Percentiles rank a stretch among this genome's conserved stretches.
Evolutionary conservation across 2,329 filamentous ascomycete genomes (phyloP).

Genomic region (Neonectria ditissima): DNA sequence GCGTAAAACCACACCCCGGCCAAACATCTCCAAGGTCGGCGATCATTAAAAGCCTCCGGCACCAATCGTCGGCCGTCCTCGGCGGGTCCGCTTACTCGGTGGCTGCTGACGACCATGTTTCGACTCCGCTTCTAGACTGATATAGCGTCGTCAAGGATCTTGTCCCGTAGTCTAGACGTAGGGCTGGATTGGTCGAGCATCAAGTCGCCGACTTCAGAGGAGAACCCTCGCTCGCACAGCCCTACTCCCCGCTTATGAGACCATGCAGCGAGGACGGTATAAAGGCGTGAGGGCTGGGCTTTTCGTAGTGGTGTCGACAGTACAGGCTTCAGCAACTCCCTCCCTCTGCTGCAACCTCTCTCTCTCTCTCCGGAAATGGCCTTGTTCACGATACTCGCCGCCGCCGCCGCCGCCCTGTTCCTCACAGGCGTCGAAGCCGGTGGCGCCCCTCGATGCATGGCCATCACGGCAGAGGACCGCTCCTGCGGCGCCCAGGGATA

Average conservation of each 20-base stretch:
- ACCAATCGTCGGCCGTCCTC: not conserved
- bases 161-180: not conserved
- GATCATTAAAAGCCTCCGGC: not conserved
- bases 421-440: conserved; percentile 2
- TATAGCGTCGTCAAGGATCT: not conserved
- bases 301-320: not conserved
- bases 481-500: not conserved
- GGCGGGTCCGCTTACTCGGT: not conserved
- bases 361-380: not conserved
- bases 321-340: not conserved
- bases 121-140: not conserved
- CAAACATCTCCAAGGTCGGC: not conserved
- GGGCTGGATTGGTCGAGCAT: not conserved
- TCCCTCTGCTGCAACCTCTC: too few relatives aligned
- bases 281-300: not conserved
- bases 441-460: not conserved
- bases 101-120: conserved; percentile 1
- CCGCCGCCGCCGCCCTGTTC: not conserved
- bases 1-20: too few relatives aligned
- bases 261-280: not conserved
- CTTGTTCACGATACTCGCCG: not conserved
- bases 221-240: not conserved
- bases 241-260: not conserved
- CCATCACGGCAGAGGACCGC: not conserved
- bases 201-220: not conserved